phyloP scores from a whole-genome alignment of 192 early-diverging fungal species.

The Coemansia sp. region DNA sequence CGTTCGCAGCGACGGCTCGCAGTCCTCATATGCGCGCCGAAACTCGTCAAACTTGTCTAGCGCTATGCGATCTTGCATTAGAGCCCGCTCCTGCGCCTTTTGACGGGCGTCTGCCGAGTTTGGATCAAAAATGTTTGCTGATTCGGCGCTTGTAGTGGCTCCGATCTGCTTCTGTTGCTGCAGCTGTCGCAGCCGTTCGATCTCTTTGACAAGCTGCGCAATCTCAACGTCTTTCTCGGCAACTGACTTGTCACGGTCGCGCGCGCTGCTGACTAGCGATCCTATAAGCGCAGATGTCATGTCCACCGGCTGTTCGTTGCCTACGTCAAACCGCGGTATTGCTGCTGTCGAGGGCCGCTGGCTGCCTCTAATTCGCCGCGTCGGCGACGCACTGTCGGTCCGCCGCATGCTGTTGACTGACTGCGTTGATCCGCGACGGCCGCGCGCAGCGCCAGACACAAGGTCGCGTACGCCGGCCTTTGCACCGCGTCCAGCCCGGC shows the following conservation, averaged over 20 bases:
- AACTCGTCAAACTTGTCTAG: constrained; percentile 51
- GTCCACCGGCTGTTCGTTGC: constrained; percentile 5
- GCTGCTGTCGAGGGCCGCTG: constrained; percentile 3
- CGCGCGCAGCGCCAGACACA: neutral
- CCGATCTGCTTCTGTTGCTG: neutral
- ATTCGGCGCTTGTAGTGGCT: neutral
- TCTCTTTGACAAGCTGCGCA: constrained; percentile 22
- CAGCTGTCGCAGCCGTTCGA: constrained; percentile 22
- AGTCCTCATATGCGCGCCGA: constrained; percentile 45
- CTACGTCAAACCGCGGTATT: neutral
- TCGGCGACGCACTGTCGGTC: constrained; percentile 6
- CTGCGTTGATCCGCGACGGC: neutral
- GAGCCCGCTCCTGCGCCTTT: constrained; percentile 16
- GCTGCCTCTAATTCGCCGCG: neutral
- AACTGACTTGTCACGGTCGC: constrained; percentile 21
- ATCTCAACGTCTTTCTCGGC: constrained; percentile 23
- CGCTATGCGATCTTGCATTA: constrained; percentile 28
- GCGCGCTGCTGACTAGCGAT: constrained; percentile 22
- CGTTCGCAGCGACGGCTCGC: constrained; percentile 41
- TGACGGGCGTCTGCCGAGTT: constrained; percentile 20
- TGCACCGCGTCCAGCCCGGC: constrained; percentile 14
- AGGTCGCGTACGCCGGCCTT: neutral
- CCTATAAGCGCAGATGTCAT: constrained; percentile 23
- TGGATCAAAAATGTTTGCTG: constrained; percentile 29
- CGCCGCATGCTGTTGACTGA: neutral